Percentiles rank a stretch among this genome's conserved stretches.
Conservation (phyloP, 108 stramenopile species). For the Schizochytrium sp. region DNA sequence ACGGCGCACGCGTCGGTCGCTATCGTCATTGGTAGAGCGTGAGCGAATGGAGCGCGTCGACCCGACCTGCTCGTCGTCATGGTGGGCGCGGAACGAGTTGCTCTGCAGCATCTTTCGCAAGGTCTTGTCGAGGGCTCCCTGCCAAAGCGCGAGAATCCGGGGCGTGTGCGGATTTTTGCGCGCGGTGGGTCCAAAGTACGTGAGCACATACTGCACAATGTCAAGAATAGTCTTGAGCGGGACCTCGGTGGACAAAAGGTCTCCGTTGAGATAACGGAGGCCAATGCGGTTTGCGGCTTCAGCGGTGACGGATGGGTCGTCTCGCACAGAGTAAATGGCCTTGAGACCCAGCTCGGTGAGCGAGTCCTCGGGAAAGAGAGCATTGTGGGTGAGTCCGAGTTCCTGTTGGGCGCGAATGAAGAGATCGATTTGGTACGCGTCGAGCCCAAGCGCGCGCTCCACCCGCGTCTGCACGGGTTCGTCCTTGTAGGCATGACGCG, state of each 20-base stretch:
- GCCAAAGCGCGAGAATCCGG: background rate
- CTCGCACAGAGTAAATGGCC: background rate
- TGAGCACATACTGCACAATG: background rate
- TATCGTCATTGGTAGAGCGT: background rate
- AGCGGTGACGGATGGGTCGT: background rate
- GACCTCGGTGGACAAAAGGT: background rate
- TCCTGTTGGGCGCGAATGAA: conserved; percentile 5
- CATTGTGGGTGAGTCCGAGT: background rate
- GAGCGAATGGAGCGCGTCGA: background rate
- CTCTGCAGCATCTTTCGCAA: background rate
- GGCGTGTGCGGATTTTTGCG: background rate
- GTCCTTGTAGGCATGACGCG: background rate
- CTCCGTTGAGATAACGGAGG: background rate
- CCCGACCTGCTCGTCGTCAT: background rate
- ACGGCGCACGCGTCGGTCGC: background rate
- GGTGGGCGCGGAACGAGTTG: background rate
- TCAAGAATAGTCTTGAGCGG: background rate
- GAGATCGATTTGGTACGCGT: background rate
- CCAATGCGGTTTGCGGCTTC: background rate
- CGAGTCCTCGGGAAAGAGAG: background rate
- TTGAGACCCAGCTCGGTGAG: background rate
- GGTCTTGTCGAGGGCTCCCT: conserved; percentile 1
- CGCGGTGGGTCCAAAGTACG: background rate
- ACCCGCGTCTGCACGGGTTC: background rate
- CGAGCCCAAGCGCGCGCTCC: background rate